Percentiles rank a stretch among this genome's conserved stretches.
phyloP scores from a whole-genome alignment of 1,284 basidiomycete species.

The Blastosporella zonata region DNA sequence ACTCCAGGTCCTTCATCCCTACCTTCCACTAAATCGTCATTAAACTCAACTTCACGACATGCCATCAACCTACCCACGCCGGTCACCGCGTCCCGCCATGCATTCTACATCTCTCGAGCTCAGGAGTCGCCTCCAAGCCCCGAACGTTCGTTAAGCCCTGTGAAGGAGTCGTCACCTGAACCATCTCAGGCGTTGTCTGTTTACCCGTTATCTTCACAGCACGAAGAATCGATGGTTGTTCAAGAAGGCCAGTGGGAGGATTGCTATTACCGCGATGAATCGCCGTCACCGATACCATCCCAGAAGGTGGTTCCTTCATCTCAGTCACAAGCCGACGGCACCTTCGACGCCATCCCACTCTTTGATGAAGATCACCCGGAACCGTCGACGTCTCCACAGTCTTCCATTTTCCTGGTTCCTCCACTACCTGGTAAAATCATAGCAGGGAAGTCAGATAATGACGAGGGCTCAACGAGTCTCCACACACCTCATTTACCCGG shows the following conservation, averaged over 20 bases:
- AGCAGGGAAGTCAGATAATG: background rate
- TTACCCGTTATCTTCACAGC: background rate
- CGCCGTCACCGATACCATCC: slow-evolving; percentile 2
- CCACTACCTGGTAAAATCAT: background rate
- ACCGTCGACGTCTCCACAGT: background rate
- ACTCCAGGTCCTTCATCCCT: background rate
- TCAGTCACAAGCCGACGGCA: slow-evolving; percentile 21
- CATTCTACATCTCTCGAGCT: background rate
- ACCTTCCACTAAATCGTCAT: background rate
- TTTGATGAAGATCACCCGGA: background rate
- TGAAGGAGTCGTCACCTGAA: background rate
- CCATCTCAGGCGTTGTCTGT: background rate
- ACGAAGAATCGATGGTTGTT: background rate
- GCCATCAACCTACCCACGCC: slow-evolving; percentile 7
- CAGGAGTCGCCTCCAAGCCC: background rate
- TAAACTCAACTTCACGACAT: background rate
- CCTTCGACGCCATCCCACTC: background rate
- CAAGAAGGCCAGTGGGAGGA: background rate
- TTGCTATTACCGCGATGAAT: background rate
- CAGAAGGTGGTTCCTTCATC: slow-evolving; percentile 22
- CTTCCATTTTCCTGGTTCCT: slow-evolving; percentile 5
- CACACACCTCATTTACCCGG: background rate
- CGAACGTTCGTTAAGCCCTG: background rate
- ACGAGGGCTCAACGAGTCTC: background rate
- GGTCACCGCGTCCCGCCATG: slow-evolving; percentile 8